A percentile compares a stretch with the other conserved stretches of the same genome.
Conservation (phyloP, 306 rosid species). For the Castanospermum australe region DNA sequence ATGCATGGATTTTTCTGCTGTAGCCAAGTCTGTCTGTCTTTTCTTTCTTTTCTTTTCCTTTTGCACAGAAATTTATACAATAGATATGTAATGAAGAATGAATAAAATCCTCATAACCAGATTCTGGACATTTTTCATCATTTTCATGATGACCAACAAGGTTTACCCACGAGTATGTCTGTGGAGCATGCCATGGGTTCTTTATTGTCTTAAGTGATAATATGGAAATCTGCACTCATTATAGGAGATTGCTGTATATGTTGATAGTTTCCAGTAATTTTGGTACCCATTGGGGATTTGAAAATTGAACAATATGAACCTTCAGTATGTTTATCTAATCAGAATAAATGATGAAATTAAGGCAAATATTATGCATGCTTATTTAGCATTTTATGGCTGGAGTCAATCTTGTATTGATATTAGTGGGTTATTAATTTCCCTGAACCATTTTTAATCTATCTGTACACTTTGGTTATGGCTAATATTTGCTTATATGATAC, state of each 20-base stretch:
- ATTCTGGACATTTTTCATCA: background rate
- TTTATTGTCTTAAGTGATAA: background rate
- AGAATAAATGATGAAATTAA: background rate
- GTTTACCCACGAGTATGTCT: background rate
- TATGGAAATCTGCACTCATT: background rate
- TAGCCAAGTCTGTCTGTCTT: background rate
- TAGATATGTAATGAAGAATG: slow-evolving; percentile 7
- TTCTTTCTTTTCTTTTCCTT: background rate
- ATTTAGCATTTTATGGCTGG: background rate
- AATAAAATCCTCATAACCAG: background rate
- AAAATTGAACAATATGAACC: background rate
- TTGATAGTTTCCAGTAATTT: background rate
- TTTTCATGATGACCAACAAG: background rate
- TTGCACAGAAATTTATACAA: background rate
- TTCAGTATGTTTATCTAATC: background rate
- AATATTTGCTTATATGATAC: slow-evolving; percentile 16
- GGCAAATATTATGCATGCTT: background rate
- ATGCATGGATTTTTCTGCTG: slow-evolving; percentile 1
- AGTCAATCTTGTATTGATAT: background rate
- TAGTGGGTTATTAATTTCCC: background rate
- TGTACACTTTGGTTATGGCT: background rate
- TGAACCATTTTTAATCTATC: background rate
- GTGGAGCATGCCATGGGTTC: background rate
- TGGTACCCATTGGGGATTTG: background rate
- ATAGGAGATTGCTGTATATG: background rate